Evolutionary conservation across 1,284 basidiomycete genomes (phyloP).

Genomic region (Sporisorium sorghi): DNA sequence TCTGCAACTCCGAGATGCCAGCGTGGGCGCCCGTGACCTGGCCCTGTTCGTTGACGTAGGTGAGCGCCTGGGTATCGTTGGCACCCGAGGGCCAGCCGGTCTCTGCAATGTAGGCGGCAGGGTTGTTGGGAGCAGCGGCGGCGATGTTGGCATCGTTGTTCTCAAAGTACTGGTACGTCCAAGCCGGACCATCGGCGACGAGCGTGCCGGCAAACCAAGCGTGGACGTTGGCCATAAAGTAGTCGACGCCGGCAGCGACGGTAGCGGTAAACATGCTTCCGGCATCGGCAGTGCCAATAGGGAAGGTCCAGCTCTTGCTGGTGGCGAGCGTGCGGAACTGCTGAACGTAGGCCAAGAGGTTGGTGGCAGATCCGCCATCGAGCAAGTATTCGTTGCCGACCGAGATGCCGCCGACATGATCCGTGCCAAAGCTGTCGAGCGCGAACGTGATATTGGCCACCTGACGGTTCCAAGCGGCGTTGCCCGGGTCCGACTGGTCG

Average conservation of each 20-base stretch:
- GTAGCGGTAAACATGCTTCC: slow-evolving; percentile 40
- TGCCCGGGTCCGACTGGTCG: slow-evolving; percentile 26
- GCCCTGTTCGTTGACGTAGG: slow-evolving; percentile 36
- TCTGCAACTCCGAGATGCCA: slow-evolving; percentile 33
- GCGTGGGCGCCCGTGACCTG: slow-evolving; percentile 32
- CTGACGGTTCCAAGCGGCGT: slow-evolving; percentile 31
- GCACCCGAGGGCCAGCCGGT: slow-evolving; percentile 44
- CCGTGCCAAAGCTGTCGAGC: slow-evolving; percentile 37
- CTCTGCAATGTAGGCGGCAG: slow-evolving; percentile 46
- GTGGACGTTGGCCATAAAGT: slow-evolving; percentile 49
- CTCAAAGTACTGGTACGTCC: slow-evolving; percentile 44
- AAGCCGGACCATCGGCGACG: slow-evolving; percentile 32
- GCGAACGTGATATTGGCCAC: slow-evolving; percentile 43
- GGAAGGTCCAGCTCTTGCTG: slow-evolving; percentile 30
- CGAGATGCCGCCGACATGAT: slow-evolving; percentile 38
- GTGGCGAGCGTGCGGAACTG: slow-evolving; percentile 30
- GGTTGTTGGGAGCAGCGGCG: slow-evolving; percentile 30
- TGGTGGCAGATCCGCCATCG: slow-evolving; percentile 30
- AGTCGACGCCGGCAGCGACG: slow-evolving; percentile 43
- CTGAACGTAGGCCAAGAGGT: slow-evolving; percentile 37
- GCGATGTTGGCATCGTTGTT: slow-evolving; percentile 31
- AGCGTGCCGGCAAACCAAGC: slow-evolving; percentile 46
- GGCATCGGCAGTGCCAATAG: slow-evolving; percentile 44
- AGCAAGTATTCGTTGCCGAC: slow-evolving; percentile 51
- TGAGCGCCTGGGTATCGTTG: slow-evolving; percentile 25